phyloP scores from a whole-genome alignment of 2,329 filamentous ascomycete genomes.

The Pseudogymnoascus sp. region DNA sequence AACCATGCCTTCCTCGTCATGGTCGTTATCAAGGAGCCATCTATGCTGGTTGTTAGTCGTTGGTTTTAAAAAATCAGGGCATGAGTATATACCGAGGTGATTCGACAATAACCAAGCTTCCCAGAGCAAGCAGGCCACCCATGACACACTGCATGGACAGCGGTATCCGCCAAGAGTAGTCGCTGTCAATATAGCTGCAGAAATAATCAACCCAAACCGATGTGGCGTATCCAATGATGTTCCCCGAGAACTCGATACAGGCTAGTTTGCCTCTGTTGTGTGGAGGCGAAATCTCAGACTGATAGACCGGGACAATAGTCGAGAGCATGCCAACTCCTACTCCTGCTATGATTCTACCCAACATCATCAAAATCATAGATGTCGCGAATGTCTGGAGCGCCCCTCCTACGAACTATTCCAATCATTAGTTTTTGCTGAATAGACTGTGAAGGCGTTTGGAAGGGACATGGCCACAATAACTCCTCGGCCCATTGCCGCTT shows the following conservation, averaged over 20 bases:
- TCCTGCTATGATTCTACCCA: slow-evolving; percentile 76
- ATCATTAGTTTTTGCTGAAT: neutral
- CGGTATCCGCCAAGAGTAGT: slow-evolving; percentile 86
- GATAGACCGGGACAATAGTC: slow-evolving; percentile 87
- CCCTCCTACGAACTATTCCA: slow-evolving; percentile 57
- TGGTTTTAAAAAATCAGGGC: neutral
- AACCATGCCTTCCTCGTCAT: slow-evolving; percentile 96
- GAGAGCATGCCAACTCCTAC: slow-evolving; percentile 82
- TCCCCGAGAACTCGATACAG: slow-evolving; percentile 96
- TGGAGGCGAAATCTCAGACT: slow-evolving; percentile 90
- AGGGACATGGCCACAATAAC: slow-evolving; percentile 34
- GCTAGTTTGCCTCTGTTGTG: slow-evolving; percentile 93
- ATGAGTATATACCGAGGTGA: slow-evolving; percentile 64
- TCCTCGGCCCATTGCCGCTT: neutral
- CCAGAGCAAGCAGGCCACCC: slow-evolving; percentile 76
- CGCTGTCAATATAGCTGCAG: slow-evolving; percentile 77
- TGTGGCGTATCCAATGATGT: slow-evolving; percentile 90
- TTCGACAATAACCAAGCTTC: slow-evolving; percentile 90
- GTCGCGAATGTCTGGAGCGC: slow-evolving; percentile 75
- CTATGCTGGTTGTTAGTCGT: slow-evolving; percentile 38
- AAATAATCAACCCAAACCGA: slow-evolving; percentile 99
- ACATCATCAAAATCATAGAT: slow-evolving; percentile 83
- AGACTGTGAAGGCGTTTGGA: neutral
- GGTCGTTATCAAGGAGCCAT: slow-evolving; percentile 95
- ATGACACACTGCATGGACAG: slow-evolving; percentile 90